Conservation (phyloP, 2,329 filamentous ascomycete genomes). For the Periglandula ipomoeae region DNA sequence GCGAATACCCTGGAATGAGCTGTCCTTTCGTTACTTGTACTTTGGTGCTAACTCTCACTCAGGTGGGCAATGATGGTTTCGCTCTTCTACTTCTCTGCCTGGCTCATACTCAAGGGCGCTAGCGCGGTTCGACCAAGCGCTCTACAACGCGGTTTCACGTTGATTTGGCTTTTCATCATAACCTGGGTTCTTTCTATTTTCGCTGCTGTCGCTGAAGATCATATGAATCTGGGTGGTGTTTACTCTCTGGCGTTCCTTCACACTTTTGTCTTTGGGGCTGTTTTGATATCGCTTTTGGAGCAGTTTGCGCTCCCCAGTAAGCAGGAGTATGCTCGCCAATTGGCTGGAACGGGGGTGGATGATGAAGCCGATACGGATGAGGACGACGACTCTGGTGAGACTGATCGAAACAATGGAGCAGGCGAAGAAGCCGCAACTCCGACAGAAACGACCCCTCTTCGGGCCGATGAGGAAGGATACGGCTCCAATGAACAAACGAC, state of each 20-base stretch:
- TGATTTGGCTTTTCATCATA: constrained; percentile 75
- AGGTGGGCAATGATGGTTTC: constrained; percentile 79
- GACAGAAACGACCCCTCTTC: constrained; percentile 47
- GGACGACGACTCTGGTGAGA: constrained; percentile 23
- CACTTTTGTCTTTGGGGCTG: constrained; percentile 62
- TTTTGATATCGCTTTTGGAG: constrained; percentile 69
- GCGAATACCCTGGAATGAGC: neutral
- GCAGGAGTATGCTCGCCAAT: constrained; percentile 53
- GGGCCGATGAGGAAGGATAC: constrained; percentile 24
- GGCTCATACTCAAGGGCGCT: constrained; percentile 72
- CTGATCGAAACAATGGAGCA: constrained; percentile 5
- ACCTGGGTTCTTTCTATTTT: constrained; percentile 65
- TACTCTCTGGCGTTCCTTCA: constrained; percentile 80
- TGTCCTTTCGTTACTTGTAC: neutral
- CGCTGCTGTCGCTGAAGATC: constrained; percentile 67
- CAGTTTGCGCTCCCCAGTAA: constrained; percentile 69
- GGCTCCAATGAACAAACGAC: constrained; percentile 29
- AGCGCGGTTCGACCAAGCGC: constrained; percentile 77
- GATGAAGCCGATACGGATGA: constrained; percentile 26
- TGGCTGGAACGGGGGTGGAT: constrained; percentile 40
- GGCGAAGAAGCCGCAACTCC: constrained; percentile 23
- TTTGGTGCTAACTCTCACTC: constrained; percentile 11
- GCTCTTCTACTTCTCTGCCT: constrained; percentile 70
- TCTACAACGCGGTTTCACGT: constrained; percentile 69
- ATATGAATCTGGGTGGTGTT: constrained; percentile 61